Evolutionary conservation across 2,329 filamentous ascomycete species (phyloP), one percentile per base, ranked within the genome.

Genomic region (Coniella lustricola): DNA sequence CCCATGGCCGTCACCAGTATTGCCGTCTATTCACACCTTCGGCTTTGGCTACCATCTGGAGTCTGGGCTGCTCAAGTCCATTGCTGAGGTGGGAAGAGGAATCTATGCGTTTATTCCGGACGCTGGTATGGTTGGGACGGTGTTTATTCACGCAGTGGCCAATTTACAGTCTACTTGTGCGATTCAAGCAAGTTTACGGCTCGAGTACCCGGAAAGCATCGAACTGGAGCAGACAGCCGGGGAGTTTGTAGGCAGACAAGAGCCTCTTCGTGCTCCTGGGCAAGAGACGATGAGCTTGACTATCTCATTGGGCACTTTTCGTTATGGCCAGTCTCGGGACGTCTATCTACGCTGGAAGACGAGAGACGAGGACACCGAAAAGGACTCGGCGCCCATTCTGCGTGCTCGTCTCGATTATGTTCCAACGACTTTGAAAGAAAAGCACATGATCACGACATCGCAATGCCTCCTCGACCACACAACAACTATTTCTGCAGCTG

Each of bases 41-140:
- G 75, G 75, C 3, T 79, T 79, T 46, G 75, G 75, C 4, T 75
- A 76, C 53, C 40, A 56, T 1, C 62, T 78, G 31, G 58, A 62
- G 5, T 77, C 79, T 0, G 75, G 73, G 0, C 63, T 82, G 16
- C 66, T 84, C 46, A 79, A 80, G 61, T 77, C 77, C 2, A 77
- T 84, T 40, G 72, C 79, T 1, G 78, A 82, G 56, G 63, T 75
- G 41, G 72, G 75, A 0, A 66, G 71, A 3, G 80, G 80, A 1
- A 78, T 73, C 58, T 84, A 79, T 49, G 66, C 76, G 8, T 83
- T 82, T 54, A 82, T 83, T 16, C 75, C 78, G 0, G 79, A 83
- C 46, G 72, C 76, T 0, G 75, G 77, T 50, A 81, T 83, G 77
- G 76, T 83, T 51, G 68, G 75, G 3, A 82, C 79, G 3, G 76